These are phyloP conservation scores for Ascoidea rubescens DNA, from an alignment of 805 yeast species.

Conservation along the genomic window DNA sequence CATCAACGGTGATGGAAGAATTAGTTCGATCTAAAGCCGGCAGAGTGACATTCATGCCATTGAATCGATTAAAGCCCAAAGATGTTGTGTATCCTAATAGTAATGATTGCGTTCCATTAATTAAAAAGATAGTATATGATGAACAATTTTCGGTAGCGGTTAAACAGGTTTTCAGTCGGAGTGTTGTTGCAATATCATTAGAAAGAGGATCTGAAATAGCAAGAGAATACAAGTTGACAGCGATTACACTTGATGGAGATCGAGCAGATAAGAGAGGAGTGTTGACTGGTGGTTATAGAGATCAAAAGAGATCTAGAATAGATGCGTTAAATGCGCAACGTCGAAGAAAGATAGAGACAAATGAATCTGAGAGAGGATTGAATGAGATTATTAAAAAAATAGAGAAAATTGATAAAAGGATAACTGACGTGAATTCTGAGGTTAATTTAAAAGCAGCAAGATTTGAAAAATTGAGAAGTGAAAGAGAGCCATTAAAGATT, in stretches of 20 bases:
- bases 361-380: constrained; percentile 25
- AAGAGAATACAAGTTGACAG: constrained; percentile 41
- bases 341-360: constrained; percentile 34
- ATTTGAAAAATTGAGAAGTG: constrained; percentile 28
- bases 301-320: constrained; percentile 49
- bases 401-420: constrained; percentile 31
- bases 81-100: constrained; percentile 43
- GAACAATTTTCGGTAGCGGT: constrained; percentile 50
- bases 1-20: constrained; percentile 65
- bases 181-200: constrained; percentile 62
- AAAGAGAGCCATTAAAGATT: constrained; percentile 29
- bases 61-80: constrained; percentile 45
- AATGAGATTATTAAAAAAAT: constrained; percentile 24
- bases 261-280: constrained; percentile 75
- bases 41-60: constrained; percentile 82
- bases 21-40: constrained; percentile 59
- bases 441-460: constrained; percentile 19
- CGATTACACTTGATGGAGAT: constrained; percentile 90
- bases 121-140: constrained; percentile 57
- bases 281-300: constrained; percentile 78
- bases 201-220: constrained; percentile 58
- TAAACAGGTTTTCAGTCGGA: constrained; percentile 65
- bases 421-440: constrained; percentile 35
- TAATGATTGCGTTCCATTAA: constrained; percentile 56
- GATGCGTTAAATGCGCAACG: constrained; percentile 51